Percentiles rank a stretch among this genome's conserved stretches.
These are phyloP conservation scores for Suillus weaverae DNA, from an alignment of 768 basidiomycete genomes.

Conservation along the genomic window DNA sequence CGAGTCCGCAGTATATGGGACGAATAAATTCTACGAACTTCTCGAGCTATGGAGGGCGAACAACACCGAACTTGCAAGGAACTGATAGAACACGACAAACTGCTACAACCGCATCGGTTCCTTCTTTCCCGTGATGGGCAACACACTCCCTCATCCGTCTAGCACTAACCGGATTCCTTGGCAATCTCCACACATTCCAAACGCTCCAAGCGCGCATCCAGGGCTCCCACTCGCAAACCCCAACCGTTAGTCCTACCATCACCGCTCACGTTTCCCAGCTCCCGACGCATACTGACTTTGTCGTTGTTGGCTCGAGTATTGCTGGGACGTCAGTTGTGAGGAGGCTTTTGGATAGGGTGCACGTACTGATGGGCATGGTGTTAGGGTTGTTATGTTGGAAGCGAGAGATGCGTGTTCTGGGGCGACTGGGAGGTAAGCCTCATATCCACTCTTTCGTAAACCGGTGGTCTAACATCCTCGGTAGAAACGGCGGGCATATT, in stretches of 20 bases:
- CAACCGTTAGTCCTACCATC: slow-evolving; percentile 55
- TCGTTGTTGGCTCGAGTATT: slow-evolving; percentile 78
- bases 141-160: slow-evolving; percentile 20
- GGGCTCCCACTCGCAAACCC: slow-evolving; percentile 60
- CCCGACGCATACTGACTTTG: slow-evolving; percentile 54
- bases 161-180: slow-evolving; percentile 21
- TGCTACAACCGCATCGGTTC: neutral
- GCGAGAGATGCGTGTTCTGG: slow-evolving; percentile 77
- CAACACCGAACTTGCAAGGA: too few relatives aligned
- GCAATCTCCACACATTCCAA: slow-evolving; percentile 22
- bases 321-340: slow-evolving; percentile 64
- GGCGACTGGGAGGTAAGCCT: slow-evolving; percentile 67
- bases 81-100: too few relatives aligned
- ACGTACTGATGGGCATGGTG: slow-evolving; percentile 21
- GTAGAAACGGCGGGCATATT: slow-evolving; percentile 72
- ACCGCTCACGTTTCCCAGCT: slow-evolving; percentile 35
- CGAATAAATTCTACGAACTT: too few relatives aligned
- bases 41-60: too few relatives aligned
- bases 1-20: too few relatives aligned
- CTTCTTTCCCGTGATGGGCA: slow-evolving; percentile 25
- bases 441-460: neutral
- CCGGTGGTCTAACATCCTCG: neutral
- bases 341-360: slow-evolving; percentile 46
- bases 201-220: slow-evolving; percentile 33
- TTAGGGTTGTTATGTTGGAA: slow-evolving; percentile 73